Evolutionary conservation across 148 eudicot genomes (phyloP), one percentile per base, ranked within the genome.

Genomic region (Amaranthus hypochondriacus): DNA sequence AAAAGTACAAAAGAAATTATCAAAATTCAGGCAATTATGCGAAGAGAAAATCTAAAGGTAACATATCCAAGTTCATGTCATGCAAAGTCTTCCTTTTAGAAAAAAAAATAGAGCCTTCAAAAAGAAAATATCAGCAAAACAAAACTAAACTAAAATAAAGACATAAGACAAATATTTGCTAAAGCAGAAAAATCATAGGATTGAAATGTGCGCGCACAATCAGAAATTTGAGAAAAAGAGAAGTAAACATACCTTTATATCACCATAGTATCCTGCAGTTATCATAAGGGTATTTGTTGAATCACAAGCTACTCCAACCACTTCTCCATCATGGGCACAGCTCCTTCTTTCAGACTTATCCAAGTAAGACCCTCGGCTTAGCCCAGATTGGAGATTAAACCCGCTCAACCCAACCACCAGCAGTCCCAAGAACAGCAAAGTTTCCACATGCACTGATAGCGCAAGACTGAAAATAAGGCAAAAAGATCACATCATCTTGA

Each of bases 311-410:
- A 95, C 83, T 53, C 99, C 97, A 76, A 95, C 85, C 56, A 95
- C 94, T 83, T 90, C 99, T 62, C 96, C 97, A 73, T 81, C 80
- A 77, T 96, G 99, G 56, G 92, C 96, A 78, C 83, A 83, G 47
- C 71, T 70, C 55, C 74, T 80, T 76, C 77, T 69, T 77, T 86
- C 92, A 10, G 88, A 85, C 42, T 64, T 55, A 78, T 96, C 99
- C 67, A 86, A 49, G 62, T 89, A 96, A 82, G 85, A 89, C 48
- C 99, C 99, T 70, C 99, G 86, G 83, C 97, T 96, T 58, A 87
- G 70, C 70, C 99, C 99, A 71, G 99, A 96, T 75, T 96, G 99
- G 72, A 96, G 99, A 74, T 96, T 96, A 82, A 96, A 96, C 43
- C 43, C 94, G 80, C 82, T 96, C 99, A 81, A 96, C 83, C 94